These are phyloP conservation scores for Allomyces arbusculus DNA, from an alignment of 192 early-diverging fungal genomes.

Conservation along the genomic window DNA sequence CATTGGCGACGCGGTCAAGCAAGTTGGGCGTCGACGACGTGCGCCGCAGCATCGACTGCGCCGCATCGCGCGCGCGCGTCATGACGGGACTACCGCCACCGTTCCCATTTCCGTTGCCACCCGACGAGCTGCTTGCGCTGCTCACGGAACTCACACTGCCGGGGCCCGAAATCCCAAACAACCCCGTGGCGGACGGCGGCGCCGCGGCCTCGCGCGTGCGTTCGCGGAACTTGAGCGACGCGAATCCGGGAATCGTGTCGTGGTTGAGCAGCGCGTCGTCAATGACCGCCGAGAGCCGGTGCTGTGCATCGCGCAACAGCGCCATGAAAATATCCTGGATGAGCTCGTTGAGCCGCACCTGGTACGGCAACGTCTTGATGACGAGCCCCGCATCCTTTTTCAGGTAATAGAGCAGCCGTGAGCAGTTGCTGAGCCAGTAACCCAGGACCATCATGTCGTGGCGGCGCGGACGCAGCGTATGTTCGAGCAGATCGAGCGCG, in stretches of 20 bases:
- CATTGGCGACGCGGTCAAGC: neutral
- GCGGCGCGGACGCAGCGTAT: conserved; percentile 4
- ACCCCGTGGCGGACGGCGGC: neutral
- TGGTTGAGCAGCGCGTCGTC: conserved; percentile 4
- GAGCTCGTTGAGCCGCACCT: conserved; percentile 62
- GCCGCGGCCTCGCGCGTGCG: neutral
- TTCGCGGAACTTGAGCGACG: neutral
- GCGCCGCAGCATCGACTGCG: too few species aligned
- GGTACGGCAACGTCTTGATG: conserved; percentile 42
- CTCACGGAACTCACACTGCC: too few species aligned
- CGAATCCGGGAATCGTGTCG: neutral
- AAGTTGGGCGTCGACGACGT: too few species aligned
- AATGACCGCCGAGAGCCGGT: conserved; percentile 1
- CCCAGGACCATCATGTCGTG: conserved; percentile 39
- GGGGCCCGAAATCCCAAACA: too few species aligned
- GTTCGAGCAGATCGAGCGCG: conserved; percentile 12
- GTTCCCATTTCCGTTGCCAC: too few species aligned
- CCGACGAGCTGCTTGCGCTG: too few species aligned
- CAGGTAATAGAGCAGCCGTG: conserved; percentile 63
- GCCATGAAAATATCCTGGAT: conserved; percentile 15
- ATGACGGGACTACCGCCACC: too few species aligned
- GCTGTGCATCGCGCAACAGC: neutral
- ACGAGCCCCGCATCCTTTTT: conserved; percentile 64
- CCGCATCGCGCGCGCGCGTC: too few species aligned
- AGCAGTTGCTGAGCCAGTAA: conserved; percentile 73